A percentile compares a stretch with the other conserved stretches of the same genome.
Evolutionary conservation across 2,329 filamentous ascomycete species (phyloP).

Genomic region (Podosphaera leucotricha): DNA sequence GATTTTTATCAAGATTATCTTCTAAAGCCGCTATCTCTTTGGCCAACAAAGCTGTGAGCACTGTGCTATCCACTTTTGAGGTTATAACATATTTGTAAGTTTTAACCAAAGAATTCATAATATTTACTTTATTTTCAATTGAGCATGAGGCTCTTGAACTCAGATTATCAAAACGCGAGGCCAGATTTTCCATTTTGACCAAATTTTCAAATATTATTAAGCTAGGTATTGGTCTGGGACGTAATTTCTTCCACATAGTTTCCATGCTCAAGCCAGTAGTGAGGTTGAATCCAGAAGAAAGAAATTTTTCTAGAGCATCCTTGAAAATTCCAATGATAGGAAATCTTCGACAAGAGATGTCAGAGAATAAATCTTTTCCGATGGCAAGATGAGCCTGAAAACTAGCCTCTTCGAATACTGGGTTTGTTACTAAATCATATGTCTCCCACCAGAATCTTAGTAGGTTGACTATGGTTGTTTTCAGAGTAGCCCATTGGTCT

Average conservation of each 20-base stretch:
- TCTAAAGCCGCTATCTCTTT: slow-evolving; percentile 30
- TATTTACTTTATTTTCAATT: slow-evolving; percentile 26
- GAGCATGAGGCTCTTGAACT: slow-evolving; percentile 32
- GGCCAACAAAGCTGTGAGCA: slow-evolving; percentile 24
- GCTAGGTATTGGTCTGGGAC: slow-evolving; percentile 33
- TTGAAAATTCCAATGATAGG: slow-evolving; percentile 1
- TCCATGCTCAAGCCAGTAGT: slow-evolving; percentile 64
- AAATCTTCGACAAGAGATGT: neutral
- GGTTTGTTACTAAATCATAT: slow-evolving; percentile 21
- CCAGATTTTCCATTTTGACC: slow-evolving; percentile 29
- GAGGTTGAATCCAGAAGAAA: slow-evolving; percentile 47
- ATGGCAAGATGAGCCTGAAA: slow-evolving; percentile 38
- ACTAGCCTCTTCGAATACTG: slow-evolving; percentile 33
- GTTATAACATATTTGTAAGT: slow-evolving; percentile 32
- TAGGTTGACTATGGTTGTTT: slow-evolving; percentile 19
- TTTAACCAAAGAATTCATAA: slow-evolving; percentile 29
- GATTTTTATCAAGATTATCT: slow-evolving; percentile 20
- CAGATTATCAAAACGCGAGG: slow-evolving; percentile 33
- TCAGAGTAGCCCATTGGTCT: slow-evolving; percentile 15
- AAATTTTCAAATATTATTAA: slow-evolving; percentile 23
- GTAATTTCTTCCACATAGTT: slow-evolving; percentile 47
- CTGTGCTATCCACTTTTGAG: slow-evolving; percentile 13
- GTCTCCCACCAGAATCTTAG: slow-evolving; percentile 32
- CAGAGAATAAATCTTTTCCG: slow-evolving; percentile 9
- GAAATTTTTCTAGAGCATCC: slow-evolving; percentile 26